These are phyloP conservation scores for Suillus hirtellus DNA, from an alignment of 768 basidiomycete species.

Conservation along the genomic window DNA sequence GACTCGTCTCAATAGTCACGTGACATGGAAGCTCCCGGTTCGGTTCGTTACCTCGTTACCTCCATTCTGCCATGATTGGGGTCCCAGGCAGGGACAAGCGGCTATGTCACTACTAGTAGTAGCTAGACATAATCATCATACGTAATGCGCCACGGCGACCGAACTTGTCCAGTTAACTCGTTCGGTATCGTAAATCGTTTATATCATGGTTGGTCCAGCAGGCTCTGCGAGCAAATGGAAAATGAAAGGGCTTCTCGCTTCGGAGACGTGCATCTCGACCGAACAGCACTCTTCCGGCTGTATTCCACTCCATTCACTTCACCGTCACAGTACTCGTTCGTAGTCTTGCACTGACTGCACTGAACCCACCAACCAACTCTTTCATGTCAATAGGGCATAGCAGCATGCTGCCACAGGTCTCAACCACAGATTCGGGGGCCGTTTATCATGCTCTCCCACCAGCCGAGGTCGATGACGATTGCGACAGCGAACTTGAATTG, in stretches of 20 bases:
- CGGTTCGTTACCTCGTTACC: too few relatives aligned
- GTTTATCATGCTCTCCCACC: conserved; percentile 25
- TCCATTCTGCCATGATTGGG: too few relatives aligned
- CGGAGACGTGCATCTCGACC: not conserved
- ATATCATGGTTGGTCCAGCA: not conserved
- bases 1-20: too few relatives aligned
- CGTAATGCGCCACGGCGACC: not conserved
- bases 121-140: too few relatives aligned
- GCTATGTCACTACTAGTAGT: too few relatives aligned
- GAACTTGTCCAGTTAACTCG: too few relatives aligned
- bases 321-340: not conserved
- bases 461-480: conserved; percentile 16
- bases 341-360: not conserved
- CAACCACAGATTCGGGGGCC: conserved; percentile 14
- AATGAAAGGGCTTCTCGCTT: not conserved
- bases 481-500: conserved; percentile 6
- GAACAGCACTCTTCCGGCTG: not conserved
- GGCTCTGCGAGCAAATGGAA: not conserved
- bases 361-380: not conserved
- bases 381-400: not conserved
- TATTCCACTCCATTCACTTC: not conserved
- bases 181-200: not conserved
- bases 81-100: too few relatives aligned
- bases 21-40: too few relatives aligned
- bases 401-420: not conserved